phyloP scores from a whole-genome alignment of 176 grass and related monocot species.

The Oryza punctata region DNA sequence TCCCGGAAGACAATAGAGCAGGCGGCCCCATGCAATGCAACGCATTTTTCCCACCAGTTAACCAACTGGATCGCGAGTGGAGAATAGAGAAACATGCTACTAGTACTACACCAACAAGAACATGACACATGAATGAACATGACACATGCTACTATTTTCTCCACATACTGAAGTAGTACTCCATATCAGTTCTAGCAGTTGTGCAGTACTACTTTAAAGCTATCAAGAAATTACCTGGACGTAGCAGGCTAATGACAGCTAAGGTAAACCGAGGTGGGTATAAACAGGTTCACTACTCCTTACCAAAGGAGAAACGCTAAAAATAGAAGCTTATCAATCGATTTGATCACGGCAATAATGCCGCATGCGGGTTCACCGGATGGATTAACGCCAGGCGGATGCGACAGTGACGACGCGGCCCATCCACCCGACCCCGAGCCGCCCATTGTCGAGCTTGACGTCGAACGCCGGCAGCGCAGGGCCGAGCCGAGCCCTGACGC shows the following conservation, averaged over 20 bases:
- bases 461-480: constrained; percentile 26
- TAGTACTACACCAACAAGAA: background rate
- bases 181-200: background rate
- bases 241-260: background rate
- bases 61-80: no score
- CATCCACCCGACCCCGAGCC: constrained; percentile 67
- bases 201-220: background rate
- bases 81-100: background rate
- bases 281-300: constrained; percentile 34
- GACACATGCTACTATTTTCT: background rate
- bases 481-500: constrained; percentile 44
- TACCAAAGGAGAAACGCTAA: constrained; percentile 2
- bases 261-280: background rate
- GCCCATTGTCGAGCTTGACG: constrained; percentile 61
- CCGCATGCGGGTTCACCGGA: constrained; percentile 26
- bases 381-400: constrained; percentile 72
- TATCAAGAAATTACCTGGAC: background rate
- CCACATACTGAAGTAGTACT: background rate
- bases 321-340: constrained; percentile 32
- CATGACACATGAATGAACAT: background rate
- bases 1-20: background rate
- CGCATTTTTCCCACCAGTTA: background rate
- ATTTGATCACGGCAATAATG: constrained; percentile 19
- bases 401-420: constrained; percentile 73
- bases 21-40: background rate